phyloP scores from a whole-genome alignment of 2,329 filamentous ascomycete genomes.

The Microcyclosporella mali region DNA sequence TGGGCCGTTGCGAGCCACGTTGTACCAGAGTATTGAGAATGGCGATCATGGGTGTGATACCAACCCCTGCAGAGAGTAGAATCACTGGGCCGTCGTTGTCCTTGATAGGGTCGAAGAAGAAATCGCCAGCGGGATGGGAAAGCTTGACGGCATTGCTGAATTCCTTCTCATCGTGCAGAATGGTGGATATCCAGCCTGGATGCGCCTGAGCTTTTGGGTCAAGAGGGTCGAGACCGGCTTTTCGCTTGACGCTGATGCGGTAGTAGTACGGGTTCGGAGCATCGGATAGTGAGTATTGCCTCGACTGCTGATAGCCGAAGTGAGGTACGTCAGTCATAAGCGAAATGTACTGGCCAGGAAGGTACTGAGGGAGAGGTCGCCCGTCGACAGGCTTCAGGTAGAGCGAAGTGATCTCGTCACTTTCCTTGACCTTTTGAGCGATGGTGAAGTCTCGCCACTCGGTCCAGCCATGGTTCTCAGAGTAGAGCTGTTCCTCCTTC shows the following conservation, averaged over 20 bases:
- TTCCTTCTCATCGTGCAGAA: conserved; percentile 57
- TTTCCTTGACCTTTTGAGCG: conserved; percentile 58
- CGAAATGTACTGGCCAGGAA: conserved; percentile 68
- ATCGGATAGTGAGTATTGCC: conserved; percentile 69
- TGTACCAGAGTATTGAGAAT: conserved; percentile 55
- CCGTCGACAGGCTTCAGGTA: conserved; percentile 60
- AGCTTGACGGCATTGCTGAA: conserved; percentile 59
- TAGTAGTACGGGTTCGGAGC: conserved; percentile 56
- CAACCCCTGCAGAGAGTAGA: conserved; percentile 62
- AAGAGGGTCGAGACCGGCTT: conserved; percentile 47
- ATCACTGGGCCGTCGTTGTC: conserved; percentile 51
- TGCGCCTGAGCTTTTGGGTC: conserved; percentile 45
- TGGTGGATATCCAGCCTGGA: conserved; percentile 63
- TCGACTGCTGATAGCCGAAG: conserved; percentile 57
- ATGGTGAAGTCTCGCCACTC: conserved; percentile 64
- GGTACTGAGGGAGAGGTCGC: conserved; percentile 55
- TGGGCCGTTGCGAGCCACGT: conserved; percentile 37
- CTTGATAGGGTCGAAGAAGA: conserved; percentile 52
- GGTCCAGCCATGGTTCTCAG: conserved; percentile 56
- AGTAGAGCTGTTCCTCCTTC: conserved; percentile 59
- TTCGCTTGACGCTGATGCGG: conserved; percentile 65
- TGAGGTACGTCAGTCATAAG: conserved; percentile 53
- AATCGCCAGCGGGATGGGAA: conserved; percentile 57
- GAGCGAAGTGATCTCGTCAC: conserved; percentile 64
- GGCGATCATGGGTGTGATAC: conserved; percentile 59